Base-by-base conservation (phyloP, 2,329 filamentous ascomycete genomes). In the Penicillium sp. region DNA sequence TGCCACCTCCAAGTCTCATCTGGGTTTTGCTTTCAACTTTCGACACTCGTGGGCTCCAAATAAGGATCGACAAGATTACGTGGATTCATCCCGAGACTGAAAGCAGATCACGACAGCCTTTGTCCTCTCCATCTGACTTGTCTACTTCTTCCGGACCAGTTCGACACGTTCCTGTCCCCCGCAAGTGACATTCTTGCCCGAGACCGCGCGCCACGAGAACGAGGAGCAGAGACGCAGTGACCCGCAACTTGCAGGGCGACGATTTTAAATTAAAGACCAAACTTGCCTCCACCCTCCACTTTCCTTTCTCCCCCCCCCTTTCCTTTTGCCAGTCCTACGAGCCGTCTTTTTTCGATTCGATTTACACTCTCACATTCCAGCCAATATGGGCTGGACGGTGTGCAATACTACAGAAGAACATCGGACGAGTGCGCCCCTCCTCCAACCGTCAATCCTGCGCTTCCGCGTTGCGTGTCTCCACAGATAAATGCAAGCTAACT, bases 361-460 rank as follows among this genome's bases (percentile, higher is more conserved):
- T 32, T 32, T 41, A 39, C 11, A 46, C 45, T 37, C 33, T 44
- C 52, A 33, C 41, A 47, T 43, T 32, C 47, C 50, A 51, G 52
- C 53, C 42, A 65, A 47, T 45, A 67, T 73, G 71, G 69, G 65
- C 48, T 73, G 71, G 71, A 69, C 71, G 45, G 59, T 64, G 54
- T 80, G 77, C 61, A 78, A 80, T 62, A 68, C 71, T 4, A 78
- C 76, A 9, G 56, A 71, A 47, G 74, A 76, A 57, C 65, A 76
- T 48, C 60, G 67, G 53, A 68, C 63, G 47, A 75, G 75, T 72
- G 66, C 36, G 63, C 53, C 9, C 9, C 18, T 24, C 25, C 41
- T 24, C 7, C 40, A 11, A 9, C 13, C 28, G 27, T 8, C 12
- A 18, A 35, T 45, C 25, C 33, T 29, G 37, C 28, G 29, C 26